Evolutionary conservation across 2,329 filamentous ascomycete genomes (phyloP).

Genomic region (Clarireedia hainanense): DNA sequence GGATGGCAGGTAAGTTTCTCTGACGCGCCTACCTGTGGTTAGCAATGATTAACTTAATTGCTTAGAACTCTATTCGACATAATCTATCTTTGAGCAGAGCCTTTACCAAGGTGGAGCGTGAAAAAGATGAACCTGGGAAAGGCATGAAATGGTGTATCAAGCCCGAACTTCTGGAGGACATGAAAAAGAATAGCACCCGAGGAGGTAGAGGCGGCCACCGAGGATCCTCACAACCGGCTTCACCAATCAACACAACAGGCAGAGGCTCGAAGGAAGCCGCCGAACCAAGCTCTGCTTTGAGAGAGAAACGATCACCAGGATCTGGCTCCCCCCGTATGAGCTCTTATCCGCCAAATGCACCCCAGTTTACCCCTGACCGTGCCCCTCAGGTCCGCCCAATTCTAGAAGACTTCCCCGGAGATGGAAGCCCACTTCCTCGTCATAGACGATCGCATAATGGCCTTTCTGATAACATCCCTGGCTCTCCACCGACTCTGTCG

Average conservation of each 20-base stretch:
- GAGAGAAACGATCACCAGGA: slow-evolving; percentile 46
- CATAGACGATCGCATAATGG: slow-evolving; percentile 37
- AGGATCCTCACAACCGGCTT: slow-evolving; percentile 65
- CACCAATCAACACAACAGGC: slow-evolving; percentile 51
- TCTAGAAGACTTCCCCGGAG: slow-evolving; percentile 29
- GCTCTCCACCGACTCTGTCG: slow-evolving; percentile 50
- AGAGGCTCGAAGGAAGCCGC: slow-evolving; percentile 46
- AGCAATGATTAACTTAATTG: no score
- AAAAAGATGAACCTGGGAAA: slow-evolving; percentile 92
- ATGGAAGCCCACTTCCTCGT: slow-evolving; percentile 55
- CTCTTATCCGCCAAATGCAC: slow-evolving; percentile 36
- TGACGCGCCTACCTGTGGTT: not conserved
- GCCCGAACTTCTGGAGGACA: slow-evolving; percentile 75
- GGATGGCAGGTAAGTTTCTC: slow-evolving; percentile 75
- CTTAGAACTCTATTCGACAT: slow-evolving; percentile 87
- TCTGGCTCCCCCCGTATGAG: slow-evolving; percentile 48
- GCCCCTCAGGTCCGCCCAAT: slow-evolving; percentile 31
- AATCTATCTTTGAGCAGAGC: slow-evolving; percentile 92
- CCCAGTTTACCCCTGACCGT: slow-evolving; percentile 52
- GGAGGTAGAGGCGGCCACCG: slow-evolving; percentile 56
- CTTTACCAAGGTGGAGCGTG: slow-evolving; percentile 86
- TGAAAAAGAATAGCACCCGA: slow-evolving; percentile 51
- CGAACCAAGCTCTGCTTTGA: slow-evolving; percentile 45
- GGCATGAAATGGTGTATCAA: slow-evolving; percentile 99
- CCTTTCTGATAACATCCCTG: slow-evolving; percentile 43